phyloP scores from a whole-genome alignment of 2,329 filamentous ascomycete genomes.

The Periconia sp. region DNA sequence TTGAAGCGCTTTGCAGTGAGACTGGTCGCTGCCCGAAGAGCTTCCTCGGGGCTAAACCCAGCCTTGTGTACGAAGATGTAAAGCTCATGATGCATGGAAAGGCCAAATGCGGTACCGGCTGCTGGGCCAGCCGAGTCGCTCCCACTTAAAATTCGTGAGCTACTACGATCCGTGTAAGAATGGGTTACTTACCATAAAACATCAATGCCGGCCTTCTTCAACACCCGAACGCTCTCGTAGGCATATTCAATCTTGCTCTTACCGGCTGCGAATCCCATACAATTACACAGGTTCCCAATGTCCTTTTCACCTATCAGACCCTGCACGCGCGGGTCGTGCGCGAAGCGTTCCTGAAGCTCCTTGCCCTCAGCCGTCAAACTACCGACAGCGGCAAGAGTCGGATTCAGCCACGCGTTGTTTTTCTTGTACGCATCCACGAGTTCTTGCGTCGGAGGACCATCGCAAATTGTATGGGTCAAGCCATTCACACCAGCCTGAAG shows the following conservation, averaged over 20 bases:
- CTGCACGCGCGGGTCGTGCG: constrained; percentile 47
- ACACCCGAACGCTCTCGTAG: constrained; percentile 48
- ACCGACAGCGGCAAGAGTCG: constrained; percentile 49
- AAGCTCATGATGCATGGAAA: constrained; percentile 52
- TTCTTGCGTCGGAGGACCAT: constrained; percentile 46
- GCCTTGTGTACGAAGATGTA: constrained; percentile 49
- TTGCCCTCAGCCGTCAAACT: constrained; percentile 50
- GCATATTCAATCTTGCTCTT: constrained; percentile 47
- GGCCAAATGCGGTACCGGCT: constrained; percentile 52
- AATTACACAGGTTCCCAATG: constrained; percentile 46
- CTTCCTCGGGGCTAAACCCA: constrained; percentile 52
- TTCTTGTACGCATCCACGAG: constrained; percentile 51
- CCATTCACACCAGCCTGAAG: constrained; percentile 51
- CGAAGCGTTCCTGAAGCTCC: constrained; percentile 46
- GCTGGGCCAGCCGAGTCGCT: constrained; percentile 52
- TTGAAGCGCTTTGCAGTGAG: constrained; percentile 48
- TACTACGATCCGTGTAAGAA: not conserved
- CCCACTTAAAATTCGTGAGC: constrained; percentile 37
- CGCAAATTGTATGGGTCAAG: constrained; percentile 52
- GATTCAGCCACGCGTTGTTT: constrained; percentile 52
- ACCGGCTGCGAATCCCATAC: constrained; percentile 46
- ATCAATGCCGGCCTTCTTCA: constrained; percentile 49
- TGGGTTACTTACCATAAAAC: constrained; percentile 44
- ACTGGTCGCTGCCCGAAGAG: constrained; percentile 49
- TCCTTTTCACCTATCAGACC: constrained; percentile 42